Percentiles rank a stretch among this genome's conserved stretches.
These are phyloP conservation scores for Dorcoceras hygrometricum DNA, from an alignment of 257 asterid species.

Conservation along the genomic window DNA sequence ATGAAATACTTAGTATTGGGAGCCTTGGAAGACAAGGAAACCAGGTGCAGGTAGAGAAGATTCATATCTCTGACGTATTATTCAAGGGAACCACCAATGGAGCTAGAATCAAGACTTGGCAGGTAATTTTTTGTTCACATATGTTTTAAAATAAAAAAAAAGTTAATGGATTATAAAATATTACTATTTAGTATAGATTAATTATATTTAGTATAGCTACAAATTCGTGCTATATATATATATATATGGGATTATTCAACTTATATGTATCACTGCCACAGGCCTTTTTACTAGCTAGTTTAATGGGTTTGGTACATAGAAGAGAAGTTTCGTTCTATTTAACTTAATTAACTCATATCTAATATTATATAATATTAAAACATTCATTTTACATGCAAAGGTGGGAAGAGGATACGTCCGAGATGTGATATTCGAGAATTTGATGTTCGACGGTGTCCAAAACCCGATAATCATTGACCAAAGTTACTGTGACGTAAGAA, in stretches of 20 bases:
- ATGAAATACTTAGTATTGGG: constrained; percentile 50
- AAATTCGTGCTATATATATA: no score
- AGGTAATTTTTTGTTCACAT: constrained; percentile 37
- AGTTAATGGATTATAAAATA: no score
- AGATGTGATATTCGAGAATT: constrained; percentile 42
- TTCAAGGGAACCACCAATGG: constrained; percentile 74
- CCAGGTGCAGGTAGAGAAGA: constrained; percentile 52
- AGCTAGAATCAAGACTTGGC: constrained; percentile 93
- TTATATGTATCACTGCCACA: no score
- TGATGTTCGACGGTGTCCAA: constrained; percentile 37
- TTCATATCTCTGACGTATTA: constrained; percentile 36
- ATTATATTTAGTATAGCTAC: no score
- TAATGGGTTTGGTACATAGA: no score
- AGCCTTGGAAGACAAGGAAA: constrained; percentile 65
- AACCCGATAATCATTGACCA: constrained; percentile 73
- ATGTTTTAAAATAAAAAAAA: no score
- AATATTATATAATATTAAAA: no score
- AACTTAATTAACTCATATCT: no score
- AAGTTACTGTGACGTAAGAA: constrained; percentile 40
- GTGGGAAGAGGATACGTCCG: constrained; percentile 56
- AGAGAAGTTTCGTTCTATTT: no score
- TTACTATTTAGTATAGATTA: no score
- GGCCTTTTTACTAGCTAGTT: no score
- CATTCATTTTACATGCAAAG: constrained; percentile 22
- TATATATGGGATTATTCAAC: no score